phyloP scores from a whole-genome alignment of 2,329 filamentous ascomycete species.

The Volutella citrinella region DNA sequence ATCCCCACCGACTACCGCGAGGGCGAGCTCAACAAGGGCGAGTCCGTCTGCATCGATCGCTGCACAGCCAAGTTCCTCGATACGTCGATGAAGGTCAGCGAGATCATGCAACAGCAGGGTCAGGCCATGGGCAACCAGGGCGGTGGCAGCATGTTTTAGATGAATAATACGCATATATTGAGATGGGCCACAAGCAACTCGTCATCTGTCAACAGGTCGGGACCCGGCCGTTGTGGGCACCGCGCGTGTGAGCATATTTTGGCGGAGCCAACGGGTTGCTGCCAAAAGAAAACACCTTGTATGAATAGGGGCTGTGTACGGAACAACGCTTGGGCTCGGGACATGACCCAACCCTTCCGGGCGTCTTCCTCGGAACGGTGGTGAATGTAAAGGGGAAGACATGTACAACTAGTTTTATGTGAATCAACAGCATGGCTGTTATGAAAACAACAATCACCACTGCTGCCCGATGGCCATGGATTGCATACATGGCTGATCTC shows the following conservation, averaged over 20 bases:
- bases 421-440: slow-evolving; percentile 19
- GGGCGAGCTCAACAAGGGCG: slow-evolving; percentile 96
- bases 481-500: slow-evolving; percentile 4
- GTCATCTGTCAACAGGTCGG: too few species aligned
- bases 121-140: slow-evolving; percentile 54
- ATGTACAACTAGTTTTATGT: slow-evolving; percentile 25
- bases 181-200: background rate
- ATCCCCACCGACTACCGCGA: slow-evolving; percentile 91
- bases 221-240: too few species aligned
- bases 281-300: slow-evolving; percentile 10
- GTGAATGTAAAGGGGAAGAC: background rate
- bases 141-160: slow-evolving; percentile 34
- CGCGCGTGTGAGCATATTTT: too few species aligned
- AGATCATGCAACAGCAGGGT: slow-evolving; percentile 91
- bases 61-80: slow-evolving; percentile 99
- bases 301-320: slow-evolving; percentile 17
- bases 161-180: background rate
- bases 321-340: background rate
- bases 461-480: slow-evolving; percentile 9
- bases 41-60: slow-evolving; percentile 95
- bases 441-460: slow-evolving; percentile 13
- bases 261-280: slow-evolving; percentile 1
- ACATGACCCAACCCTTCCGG: background rate
- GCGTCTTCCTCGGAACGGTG: slow-evolving; percentile 2
- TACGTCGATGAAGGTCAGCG: slow-evolving; percentile 94